Evolutionary conservation across 2,329 filamentous ascomycete species (phyloP), one percentile per base, ranked within the genome.

Genomic region (Fusarium musae): DNA sequence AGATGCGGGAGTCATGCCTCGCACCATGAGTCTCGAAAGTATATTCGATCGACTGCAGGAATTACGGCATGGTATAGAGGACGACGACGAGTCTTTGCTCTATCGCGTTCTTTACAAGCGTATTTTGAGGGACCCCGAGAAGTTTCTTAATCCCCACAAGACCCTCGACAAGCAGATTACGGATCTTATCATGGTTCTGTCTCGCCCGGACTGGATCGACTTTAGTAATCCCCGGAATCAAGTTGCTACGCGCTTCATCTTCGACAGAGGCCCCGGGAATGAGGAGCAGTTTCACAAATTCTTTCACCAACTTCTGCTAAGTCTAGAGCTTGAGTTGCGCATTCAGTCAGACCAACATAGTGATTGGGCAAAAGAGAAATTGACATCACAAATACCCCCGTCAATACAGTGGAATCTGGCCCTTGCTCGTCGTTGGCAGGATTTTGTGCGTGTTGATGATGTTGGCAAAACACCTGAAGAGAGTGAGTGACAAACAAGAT

Each of bases 251-350:
- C 90, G 91, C 60, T 94, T 92, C 81, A 92, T 94, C 67, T 91
- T 91, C 70, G 88, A 92, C 74, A 86, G 86, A 17, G 84, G 86
- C 63, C 84, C 86, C 40, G 83, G 85, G 23, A 90, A 91, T 73
- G 84, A 87, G 50, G 82, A 84, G 23, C 86, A 87, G 66, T 92
- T 92, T 75, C 87, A 88, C 66, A 87, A 86, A 32, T 94, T 95
- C 82, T 94, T 93, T 79, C 92, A 93, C 79, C 93, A 95, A 80
- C 83, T 95, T n/a, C 85, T 95, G 6, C 86, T 95, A 46, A 92
- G 91, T 71, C 85, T 93, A 54, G 93, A 95, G 80, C 85, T 95
- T 9, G 90, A 93, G 77, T 80, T 93, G 64, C 89, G 93, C 43
- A 93, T 94, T 75, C 89, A 92, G 75, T 90, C 88, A 3, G 84